Evolutionary conservation across 441 rosid genomes (phyloP).

Genomic region (Pelargonium myrrhifolium): DNA sequence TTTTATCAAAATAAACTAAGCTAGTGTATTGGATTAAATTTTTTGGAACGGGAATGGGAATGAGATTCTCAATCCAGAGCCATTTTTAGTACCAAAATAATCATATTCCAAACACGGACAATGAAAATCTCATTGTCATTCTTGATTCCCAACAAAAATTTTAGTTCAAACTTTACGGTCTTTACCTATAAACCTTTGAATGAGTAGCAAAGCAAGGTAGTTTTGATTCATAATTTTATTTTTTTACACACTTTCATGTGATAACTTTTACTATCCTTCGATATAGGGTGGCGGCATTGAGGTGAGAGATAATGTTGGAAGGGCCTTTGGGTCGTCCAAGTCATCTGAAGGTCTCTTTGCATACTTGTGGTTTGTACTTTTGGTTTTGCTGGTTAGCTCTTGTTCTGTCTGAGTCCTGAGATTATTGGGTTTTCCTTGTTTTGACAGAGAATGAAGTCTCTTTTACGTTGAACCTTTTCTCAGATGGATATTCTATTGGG

Average conservation of each 20-base stretch:
- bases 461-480: conserved; percentile 59
- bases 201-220: background rate
- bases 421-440: conserved; percentile 16
- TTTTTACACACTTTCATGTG: background rate
- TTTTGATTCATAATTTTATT: background rate
- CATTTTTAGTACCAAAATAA: no score
- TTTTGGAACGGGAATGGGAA: no score
- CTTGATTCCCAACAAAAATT: no score
- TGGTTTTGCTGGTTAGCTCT: conserved; percentile 11
- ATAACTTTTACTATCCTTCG: conserved; percentile 22
- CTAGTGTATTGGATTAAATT: no score
- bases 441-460: conserved; percentile 68
- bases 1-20: no score
- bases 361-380: conserved; percentile 21
- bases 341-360: conserved; percentile 22
- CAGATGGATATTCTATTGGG: conserved; percentile 73
- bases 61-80: no score
- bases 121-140: no score
- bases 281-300: conserved; percentile 35
- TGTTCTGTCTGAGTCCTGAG: conserved; percentile 6
- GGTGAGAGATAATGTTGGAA: conserved; percentile 27
- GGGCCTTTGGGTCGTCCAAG: conserved; percentile 24
- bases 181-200: no score
- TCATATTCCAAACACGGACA: no score
- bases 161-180: no score